A percentile compares a stretch with the other conserved stretches of the same genome.
phyloP scores from a whole-genome alignment of 352 stramenopile genomes.

The Plasmopara halstedii region DNA sequence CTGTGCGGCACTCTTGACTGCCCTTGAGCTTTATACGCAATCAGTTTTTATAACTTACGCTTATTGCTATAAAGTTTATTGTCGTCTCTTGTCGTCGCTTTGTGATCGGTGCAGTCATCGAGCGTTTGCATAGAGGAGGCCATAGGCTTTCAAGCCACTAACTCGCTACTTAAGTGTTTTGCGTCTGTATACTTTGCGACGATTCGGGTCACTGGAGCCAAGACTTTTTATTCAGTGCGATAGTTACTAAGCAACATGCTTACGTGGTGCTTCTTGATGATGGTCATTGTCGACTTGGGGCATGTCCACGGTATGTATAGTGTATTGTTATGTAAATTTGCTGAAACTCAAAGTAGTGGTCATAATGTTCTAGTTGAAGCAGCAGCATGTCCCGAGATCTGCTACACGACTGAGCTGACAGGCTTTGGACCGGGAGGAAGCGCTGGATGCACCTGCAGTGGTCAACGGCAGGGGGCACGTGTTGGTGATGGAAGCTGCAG shows the following conservation, averaged over 20 bases:
- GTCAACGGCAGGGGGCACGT: conserved; percentile 14
- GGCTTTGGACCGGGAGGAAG: conserved; percentile 29
- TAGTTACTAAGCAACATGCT: conserved; percentile 7
- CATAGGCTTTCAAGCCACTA: not conserved
- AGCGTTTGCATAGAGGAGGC: too few species aligned
- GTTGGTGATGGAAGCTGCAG: conserved; percentile 19
- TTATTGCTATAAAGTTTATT: not conserved
- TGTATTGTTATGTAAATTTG: not conserved
- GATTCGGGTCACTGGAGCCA: not conserved
- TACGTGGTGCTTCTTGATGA: conserved; percentile 1
- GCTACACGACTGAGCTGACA: conserved; percentile 28
- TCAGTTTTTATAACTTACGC: not conserved
- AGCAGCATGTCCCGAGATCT: conserved; percentile 25
- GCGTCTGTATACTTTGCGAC: not conserved
- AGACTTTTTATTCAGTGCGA: not conserved
- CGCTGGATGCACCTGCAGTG: conserved; percentile 24
- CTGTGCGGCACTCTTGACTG: not conserved
- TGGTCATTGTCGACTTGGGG: conserved; percentile 1
- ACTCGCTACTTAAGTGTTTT: too few species aligned
- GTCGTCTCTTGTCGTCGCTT: not conserved
- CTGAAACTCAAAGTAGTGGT: not conserved
- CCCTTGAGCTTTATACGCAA: not conserved
- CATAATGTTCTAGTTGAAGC: conserved; percentile 17
- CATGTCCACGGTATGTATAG: conserved; percentile 1
- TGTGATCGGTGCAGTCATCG: too few species aligned